phyloP scores from a whole-genome alignment of 177 flowering plant species.

The Vitis hybrid region DNA sequence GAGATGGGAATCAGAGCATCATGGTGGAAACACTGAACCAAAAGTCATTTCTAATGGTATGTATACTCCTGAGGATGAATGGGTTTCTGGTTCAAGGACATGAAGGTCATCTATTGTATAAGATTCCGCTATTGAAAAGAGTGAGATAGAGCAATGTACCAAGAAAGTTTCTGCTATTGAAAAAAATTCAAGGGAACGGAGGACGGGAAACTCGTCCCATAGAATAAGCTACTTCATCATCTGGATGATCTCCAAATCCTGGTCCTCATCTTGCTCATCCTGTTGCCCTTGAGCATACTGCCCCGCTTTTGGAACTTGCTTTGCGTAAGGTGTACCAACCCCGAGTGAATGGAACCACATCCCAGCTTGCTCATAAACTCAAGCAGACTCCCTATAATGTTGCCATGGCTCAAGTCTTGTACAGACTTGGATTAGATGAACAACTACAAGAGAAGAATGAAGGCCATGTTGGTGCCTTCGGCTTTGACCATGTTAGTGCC shows the following conservation, averaged over 20 bases:
- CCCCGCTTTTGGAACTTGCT: conserved; percentile 78
- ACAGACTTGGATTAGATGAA: conserved; percentile 92
- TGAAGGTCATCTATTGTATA: conserved; percentile 15
- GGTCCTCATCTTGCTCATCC: conserved; percentile 55
- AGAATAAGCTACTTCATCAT: conserved; percentile 21
- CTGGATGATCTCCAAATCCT: conserved; percentile 31
- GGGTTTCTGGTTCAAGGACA: conserved; percentile 5
- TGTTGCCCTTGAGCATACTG: conserved; percentile 92
- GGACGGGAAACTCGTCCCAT: conserved; percentile 29
- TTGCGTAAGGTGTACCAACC: conserved; percentile 64
- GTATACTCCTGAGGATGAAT: conserved; percentile 8
- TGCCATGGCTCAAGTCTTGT: conserved; percentile 96
- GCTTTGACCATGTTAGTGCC: conserved; percentile 97
- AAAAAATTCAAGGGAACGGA: conserved; percentile 19
- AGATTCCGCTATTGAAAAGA: conserved; percentile 4
- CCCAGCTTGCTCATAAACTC: conserved; percentile 86
- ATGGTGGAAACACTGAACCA: not conserved
- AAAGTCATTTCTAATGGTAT: conserved; percentile 9
- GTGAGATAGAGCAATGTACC: conserved; percentile 8
- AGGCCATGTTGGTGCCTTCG: conserved; percentile 83
- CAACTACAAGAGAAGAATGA: conserved; percentile 87
- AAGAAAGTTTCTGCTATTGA: not conserved
- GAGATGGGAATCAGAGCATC: not conserved
- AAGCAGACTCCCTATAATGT: conserved; percentile 99
- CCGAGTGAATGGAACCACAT: conserved; percentile 69